phyloP scores from a whole-genome alignment of 371 early-diverging fungal genomes.

The Mortierella sp. region DNA sequence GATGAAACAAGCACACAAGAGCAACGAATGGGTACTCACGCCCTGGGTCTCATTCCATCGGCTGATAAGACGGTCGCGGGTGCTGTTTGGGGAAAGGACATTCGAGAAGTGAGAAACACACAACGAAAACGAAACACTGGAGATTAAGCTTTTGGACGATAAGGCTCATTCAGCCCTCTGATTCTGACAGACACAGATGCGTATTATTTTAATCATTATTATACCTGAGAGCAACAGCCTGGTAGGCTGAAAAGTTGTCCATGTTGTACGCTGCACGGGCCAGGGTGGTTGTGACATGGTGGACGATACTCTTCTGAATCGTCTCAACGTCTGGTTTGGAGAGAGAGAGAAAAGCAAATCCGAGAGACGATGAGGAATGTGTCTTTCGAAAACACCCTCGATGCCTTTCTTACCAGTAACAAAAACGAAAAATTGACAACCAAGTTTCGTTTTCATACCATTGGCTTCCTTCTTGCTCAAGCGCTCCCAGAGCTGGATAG shows the following conservation, averaged over 20 bases:
- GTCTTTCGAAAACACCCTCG: not conserved
- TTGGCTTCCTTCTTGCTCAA: constrained; percentile 52
- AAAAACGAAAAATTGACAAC: constrained; percentile 5
- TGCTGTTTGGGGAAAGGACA: constrained; percentile 58
- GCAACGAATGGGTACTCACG: constrained; percentile 28
- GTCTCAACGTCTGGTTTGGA: constrained; percentile 61
- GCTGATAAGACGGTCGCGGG: constrained; percentile 89
- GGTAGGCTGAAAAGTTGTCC: constrained; percentile 87
- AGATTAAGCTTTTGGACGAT: not conserved
- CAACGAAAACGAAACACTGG: not conserved
- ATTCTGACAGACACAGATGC: no score
- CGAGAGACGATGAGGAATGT: no score
- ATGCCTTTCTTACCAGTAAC: not conserved
- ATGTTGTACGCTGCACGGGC: constrained; percentile 84
- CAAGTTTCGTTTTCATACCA: constrained; percentile 15
- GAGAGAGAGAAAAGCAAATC: not conserved
- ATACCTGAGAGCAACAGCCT: constrained; percentile 83
- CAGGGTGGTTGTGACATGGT: constrained; percentile 84
- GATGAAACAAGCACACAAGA: no score
- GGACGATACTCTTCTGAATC: constrained; percentile 81
- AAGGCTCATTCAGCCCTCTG: no score
- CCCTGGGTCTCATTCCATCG: constrained; percentile 91
- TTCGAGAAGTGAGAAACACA: not conserved
- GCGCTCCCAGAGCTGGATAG: constrained; percentile 42
- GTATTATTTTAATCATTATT: not conserved